Conservation (phyloP, 2,329 filamentous ascomycete species). For the Penicillium glabrum region DNA sequence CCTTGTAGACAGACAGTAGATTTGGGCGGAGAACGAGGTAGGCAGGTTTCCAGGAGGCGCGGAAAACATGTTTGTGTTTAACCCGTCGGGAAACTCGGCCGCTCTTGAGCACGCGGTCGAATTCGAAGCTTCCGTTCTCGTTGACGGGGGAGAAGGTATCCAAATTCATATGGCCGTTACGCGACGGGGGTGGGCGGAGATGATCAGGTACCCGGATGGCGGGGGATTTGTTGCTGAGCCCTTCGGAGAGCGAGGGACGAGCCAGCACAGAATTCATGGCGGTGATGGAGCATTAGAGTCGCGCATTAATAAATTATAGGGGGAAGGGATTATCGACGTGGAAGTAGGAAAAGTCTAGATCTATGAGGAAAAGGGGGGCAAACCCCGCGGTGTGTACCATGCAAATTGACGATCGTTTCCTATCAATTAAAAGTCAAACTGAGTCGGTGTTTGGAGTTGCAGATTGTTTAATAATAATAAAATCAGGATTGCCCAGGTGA, state of each 20-base stretch:
- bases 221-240: slow-evolving; percentile 22
- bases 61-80: slow-evolving; percentile 82
- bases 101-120: slow-evolving; percentile 88
- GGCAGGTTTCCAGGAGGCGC: slow-evolving; percentile 82
- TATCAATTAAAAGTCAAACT: background rate
- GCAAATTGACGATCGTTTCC: slow-evolving; percentile 15
- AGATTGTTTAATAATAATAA: background rate
- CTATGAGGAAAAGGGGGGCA: slow-evolving; percentile 4
- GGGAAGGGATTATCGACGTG: background rate
- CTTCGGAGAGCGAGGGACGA: slow-evolving; percentile 24
- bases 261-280: slow-evolving; percentile 29
- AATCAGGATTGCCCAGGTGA: background rate
- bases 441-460: background rate
- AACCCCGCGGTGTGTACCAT: slow-evolving; percentile 11
- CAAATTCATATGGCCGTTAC: slow-evolving; percentile 53
- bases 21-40: slow-evolving; percentile 90
- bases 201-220: slow-evolving; percentile 29
- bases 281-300: background rate
- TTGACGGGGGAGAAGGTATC: slow-evolving; percentile 82
- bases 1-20: slow-evolving; percentile 88
- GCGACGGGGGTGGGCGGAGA: slow-evolving; percentile 25
- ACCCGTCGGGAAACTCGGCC: slow-evolving; percentile 85
- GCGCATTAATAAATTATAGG: background rate
- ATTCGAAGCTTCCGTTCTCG: slow-evolving; percentile 93
- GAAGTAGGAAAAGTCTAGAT: slow-evolving; percentile 1